Evolutionary conservation across 176 grass and related monocot genomes (phyloP).

Genomic region (Musa acuminata): DNA sequence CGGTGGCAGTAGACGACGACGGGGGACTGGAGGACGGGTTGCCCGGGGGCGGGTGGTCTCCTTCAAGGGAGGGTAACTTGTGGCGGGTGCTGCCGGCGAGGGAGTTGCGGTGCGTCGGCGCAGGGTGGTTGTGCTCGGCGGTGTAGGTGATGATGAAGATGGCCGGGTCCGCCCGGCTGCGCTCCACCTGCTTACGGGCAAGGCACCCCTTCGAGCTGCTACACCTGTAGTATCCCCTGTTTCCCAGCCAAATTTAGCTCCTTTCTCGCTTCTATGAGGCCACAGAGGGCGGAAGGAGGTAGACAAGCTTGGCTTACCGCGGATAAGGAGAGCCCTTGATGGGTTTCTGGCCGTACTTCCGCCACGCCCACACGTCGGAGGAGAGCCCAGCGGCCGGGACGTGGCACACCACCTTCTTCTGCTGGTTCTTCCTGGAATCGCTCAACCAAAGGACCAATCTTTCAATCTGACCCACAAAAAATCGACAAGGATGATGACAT

Average conservation of each 20-base stretch:
- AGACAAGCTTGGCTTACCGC: conserved; percentile 21
- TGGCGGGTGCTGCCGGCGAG: conserved; percentile 23
- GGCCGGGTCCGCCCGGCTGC: conserved; percentile 4
- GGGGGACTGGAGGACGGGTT: conserved; percentile 1
- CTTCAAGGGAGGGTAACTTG: conserved; percentile 5
- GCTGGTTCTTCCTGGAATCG: conserved; percentile 55
- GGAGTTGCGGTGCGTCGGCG: conserved; percentile 22
- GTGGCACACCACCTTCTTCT: conserved; percentile 38
- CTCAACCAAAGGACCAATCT: conserved; percentile 4
- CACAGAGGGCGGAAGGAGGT: background rate
- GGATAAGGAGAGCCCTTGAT: conserved; percentile 90
- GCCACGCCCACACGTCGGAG: conserved; percentile 80
- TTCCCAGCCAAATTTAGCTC: conserved; percentile 2
- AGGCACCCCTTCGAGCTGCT: conserved; percentile 21
- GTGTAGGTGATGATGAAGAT: conserved; percentile 25
- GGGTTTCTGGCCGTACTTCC: conserved; percentile 93
- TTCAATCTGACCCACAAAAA: background rate
- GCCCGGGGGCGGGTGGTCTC: background rate
- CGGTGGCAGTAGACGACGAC: background rate
- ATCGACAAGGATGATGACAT: background rate
- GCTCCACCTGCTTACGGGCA: conserved; percentile 20
- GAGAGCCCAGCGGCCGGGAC: conserved; percentile 37
- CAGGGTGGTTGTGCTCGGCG: conserved; percentile 22
- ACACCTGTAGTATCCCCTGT: conserved; percentile 22
- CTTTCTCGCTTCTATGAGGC: background rate